These are phyloP conservation scores for Gracilaria domingensis DNA, from an alignment of 23 red algal species.

Conservation along the genomic window DNA sequence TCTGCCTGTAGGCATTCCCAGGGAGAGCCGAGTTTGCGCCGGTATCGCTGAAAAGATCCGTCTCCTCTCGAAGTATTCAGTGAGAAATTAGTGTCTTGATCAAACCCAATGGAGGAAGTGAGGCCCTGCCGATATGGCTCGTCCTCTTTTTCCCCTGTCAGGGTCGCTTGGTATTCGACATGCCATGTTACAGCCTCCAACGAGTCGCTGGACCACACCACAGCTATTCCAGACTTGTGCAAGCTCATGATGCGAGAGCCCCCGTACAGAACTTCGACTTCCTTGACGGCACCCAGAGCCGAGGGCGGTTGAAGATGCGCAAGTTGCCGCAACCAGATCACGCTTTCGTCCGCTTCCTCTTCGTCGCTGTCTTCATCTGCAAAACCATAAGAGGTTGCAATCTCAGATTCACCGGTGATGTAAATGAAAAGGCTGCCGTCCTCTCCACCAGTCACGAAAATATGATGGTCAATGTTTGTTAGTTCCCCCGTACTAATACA, in stretches of 20 bases:
- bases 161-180: conserved; percentile 6
- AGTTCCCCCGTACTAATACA: conserved; percentile 29
- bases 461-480: conserved; percentile 14
- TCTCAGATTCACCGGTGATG: conserved; percentile 35
- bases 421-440: conserved; percentile 66
- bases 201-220: conserved; percentile 58
- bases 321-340: conserved; percentile 52
- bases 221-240: conserved; percentile 28
- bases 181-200: conserved; percentile 30
- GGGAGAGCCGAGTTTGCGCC: conserved; percentile 46
- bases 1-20: conserved; percentile 55
- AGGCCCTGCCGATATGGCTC: not conserved
- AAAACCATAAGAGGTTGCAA: not conserved
- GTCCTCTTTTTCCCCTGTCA: not conserved
- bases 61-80: conserved; percentile 1
- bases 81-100: conserved; percentile 52
- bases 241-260: conserved; percentile 44
- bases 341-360: conserved; percentile 42
- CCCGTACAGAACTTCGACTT: conserved; percentile 30
- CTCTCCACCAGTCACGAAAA: conserved; percentile 54
- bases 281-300: conserved; percentile 36
- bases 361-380: conserved; percentile 19
- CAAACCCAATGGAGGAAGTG: conserved; percentile 55
- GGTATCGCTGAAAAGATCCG: conserved; percentile 39
- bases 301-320: conserved; percentile 15